These are phyloP conservation scores for Phoma sp. DNA, from an alignment of 2,329 filamentous ascomycete species.

Conservation along the genomic window DNA sequence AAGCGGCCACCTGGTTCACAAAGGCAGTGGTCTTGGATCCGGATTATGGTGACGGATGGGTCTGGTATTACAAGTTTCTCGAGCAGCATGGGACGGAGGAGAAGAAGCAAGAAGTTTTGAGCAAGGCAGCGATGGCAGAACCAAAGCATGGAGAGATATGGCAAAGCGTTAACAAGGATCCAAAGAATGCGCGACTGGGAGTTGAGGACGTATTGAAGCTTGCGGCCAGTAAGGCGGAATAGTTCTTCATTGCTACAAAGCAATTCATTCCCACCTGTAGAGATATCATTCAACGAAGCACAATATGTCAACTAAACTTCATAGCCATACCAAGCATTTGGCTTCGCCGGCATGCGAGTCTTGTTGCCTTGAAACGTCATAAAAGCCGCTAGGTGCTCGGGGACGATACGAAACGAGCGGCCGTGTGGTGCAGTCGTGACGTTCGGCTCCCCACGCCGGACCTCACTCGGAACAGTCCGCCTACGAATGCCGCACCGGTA, in stretches of 20 bases:
- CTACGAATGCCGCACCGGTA: neutral
- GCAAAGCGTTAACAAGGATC: slow-evolving; percentile 86
- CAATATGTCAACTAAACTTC: neutral
- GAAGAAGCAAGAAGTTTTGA: slow-evolving; percentile 84
- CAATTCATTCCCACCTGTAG: neutral
- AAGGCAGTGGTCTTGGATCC: slow-evolving; percentile 88
- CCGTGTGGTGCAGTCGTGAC: slow-evolving; percentile 6
- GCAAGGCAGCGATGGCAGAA: slow-evolving; percentile 81
- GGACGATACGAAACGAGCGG: neutral
- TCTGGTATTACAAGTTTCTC: slow-evolving; percentile 96
- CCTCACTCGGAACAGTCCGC: neutral
- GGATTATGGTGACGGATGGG: slow-evolving; percentile 92
- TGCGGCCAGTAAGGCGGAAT: slow-evolving; percentile 68
- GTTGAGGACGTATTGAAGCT: slow-evolving; percentile 83
- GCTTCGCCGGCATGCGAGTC: neutral
- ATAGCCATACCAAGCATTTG: neutral
- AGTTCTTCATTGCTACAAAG: neutral
- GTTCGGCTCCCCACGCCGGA: slow-evolving; percentile 15
- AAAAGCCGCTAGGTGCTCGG: neutral
- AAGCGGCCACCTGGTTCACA: slow-evolving; percentile 96
- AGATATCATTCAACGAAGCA: neutral
- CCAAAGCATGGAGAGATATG: slow-evolving; percentile 92
- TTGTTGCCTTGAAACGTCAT: neutral
- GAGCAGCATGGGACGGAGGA: slow-evolving; percentile 91
- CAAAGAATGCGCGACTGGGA: slow-evolving; percentile 75